Conservation (phyloP, 2,329 filamentous ascomycete species). For the Achaetomium macrosporum region DNA sequence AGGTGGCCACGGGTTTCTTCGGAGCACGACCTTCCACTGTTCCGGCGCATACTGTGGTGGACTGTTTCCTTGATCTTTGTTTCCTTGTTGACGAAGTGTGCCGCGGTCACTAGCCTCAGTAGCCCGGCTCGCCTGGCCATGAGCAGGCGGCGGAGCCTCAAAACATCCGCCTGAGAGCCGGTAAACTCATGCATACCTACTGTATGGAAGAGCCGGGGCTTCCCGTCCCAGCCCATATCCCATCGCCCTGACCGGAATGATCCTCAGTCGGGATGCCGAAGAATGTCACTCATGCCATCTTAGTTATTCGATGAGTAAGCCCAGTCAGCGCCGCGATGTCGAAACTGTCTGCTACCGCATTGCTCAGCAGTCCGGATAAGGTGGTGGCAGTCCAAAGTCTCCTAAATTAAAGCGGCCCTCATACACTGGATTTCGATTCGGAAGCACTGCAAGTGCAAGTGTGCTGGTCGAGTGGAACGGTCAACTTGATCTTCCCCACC, state of each 20-base stretch:
- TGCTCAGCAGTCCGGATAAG: conserved; percentile 9
- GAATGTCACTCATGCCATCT: neutral
- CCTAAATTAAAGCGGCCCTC: conserved; percentile 11
- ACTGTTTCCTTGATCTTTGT: neutral
- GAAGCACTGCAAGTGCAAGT: conserved; percentile 12
- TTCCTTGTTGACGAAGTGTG: neutral
- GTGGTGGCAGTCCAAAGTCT: conserved; percentile 1
- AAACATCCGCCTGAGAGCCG: neutral
- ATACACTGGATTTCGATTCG: conserved; percentile 9
- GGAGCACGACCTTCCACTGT: conserved; percentile 14
- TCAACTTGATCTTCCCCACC: conserved; percentile 9
- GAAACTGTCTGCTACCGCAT: neutral
- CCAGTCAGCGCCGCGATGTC: neutral
- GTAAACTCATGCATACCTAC: neutral
- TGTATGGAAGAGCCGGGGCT: neutral
- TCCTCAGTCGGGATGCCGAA: neutral
- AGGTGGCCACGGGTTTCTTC: conserved; percentile 3
- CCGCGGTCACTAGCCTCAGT: neutral
- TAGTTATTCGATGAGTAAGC: neutral
- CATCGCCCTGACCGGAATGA: neutral
- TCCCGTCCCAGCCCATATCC: conserved; percentile 8
- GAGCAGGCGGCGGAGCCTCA: conserved; percentile 17
- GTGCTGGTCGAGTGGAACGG: conserved; percentile 7
- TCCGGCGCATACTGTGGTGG: neutral
- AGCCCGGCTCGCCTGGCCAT: no score